Percentiles rank a stretch among this genome's conserved stretches.
phyloP scores from a whole-genome alignment of 805 yeast genomes.

The Jamesozyma jinghongensis region DNA sequence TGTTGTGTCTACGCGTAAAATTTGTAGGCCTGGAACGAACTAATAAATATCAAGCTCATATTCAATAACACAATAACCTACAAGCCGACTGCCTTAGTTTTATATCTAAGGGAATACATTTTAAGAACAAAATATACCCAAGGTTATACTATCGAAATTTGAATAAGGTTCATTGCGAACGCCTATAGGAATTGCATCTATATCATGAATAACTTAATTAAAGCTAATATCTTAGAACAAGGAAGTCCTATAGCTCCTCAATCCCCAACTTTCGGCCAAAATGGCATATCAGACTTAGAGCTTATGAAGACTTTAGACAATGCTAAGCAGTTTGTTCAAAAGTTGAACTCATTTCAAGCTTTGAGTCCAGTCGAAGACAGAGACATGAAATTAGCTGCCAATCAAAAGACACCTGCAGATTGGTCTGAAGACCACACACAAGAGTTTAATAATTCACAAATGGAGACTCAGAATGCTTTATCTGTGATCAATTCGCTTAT shows the following conservation, averaged over 20 bases:
- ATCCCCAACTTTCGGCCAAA: background rate
- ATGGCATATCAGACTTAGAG: background rate
- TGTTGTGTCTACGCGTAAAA: too few relatives aligned
- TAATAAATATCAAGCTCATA: too few relatives aligned
- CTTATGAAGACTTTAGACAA: slow-evolving; percentile 1
- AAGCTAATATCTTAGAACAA: background rate
- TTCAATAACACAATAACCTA: too few relatives aligned
- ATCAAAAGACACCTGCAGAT: too few relatives aligned
- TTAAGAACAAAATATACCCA: too few relatives aligned
- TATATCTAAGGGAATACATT: too few relatives aligned
- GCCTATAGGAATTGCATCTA: too few relatives aligned
- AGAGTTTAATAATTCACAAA: background rate
- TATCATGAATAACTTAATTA: too few relatives aligned
- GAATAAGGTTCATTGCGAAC: too few relatives aligned
- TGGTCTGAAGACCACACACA: background rate
- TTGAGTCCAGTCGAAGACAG: slow-evolving; percentile 9
- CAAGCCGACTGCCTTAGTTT: too few relatives aligned
- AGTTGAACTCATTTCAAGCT: slow-evolving; percentile 4
- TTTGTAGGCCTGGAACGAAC: too few relatives aligned
- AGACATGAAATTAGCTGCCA: background rate
- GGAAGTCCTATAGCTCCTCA: background rate
- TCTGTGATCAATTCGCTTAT: slow-evolving; percentile 14
- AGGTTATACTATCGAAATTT: too few relatives aligned
- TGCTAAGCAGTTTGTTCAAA: slow-evolving; percentile 9
- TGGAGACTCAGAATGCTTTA: background rate